Conservation (phyloP, 108 stramenopile genomes). For the Cyclotella baltica region DNA sequence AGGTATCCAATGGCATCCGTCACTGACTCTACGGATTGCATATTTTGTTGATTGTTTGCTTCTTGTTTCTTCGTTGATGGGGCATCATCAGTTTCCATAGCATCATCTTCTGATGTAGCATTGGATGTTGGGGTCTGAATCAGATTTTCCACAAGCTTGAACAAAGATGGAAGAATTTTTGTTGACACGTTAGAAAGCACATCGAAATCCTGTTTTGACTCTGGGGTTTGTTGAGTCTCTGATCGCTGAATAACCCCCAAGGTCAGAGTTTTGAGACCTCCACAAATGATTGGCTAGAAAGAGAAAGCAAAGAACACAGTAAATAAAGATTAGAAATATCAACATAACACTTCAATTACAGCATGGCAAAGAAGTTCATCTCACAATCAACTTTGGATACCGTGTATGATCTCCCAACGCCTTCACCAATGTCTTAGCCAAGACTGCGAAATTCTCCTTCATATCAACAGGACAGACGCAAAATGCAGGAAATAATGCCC, state of each 20-base stretch:
- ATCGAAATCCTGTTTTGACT: conserved; percentile 48
- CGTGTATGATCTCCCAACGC: conserved; percentile 75
- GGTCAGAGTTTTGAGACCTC: conserved; percentile 59
- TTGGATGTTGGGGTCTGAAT: conserved; percentile 36
- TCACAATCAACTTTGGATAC: conserved; percentile 84
- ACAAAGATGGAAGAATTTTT: conserved; percentile 71
- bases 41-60: conserved; percentile 38
- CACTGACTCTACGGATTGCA: conserved; percentile 55
- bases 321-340: conserved; percentile 4
- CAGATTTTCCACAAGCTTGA: conserved; percentile 70
- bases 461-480: conserved; percentile 68
- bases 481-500: conserved; percentile 76
- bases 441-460: conserved; percentile 53
- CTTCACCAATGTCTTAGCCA: conserved; percentile 66
- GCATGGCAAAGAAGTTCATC: conserved; percentile 18
- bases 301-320: conserved; percentile 7
- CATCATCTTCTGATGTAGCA: conserved; percentile 35
- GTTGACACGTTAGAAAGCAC: conserved; percentile 53
- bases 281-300: conserved; percentile 61
- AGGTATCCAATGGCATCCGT: conserved; percentile 74
- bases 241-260: conserved; percentile 50
- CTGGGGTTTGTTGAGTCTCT: conserved; percentile 8
- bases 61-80: conserved; percentile 27
- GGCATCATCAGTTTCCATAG: conserved; percentile 46
- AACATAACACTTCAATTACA: conserved; percentile 1